Percentiles rank a stretch among this genome's conserved stretches.
Evolutionary conservation across 345 rosid species (phyloP).

Genomic region (Zanthoxylum bungeanum): DNA sequence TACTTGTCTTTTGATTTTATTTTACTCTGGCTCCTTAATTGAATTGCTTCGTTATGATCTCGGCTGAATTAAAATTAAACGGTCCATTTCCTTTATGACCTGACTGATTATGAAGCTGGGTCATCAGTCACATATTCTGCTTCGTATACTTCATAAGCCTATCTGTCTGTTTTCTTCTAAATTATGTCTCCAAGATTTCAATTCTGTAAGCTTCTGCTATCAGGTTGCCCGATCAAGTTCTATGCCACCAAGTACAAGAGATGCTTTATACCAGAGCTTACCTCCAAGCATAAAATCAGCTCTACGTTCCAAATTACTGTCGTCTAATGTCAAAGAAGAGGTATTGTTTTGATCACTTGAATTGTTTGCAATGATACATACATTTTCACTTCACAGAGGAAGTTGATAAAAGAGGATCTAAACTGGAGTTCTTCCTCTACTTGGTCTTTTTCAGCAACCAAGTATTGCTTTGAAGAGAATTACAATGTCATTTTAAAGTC

Average conservation of each 20-base stretch:
- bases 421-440: not conserved
- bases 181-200: slow-evolving; percentile 15
- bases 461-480: too few species aligned
- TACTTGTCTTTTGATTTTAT: too few species aligned
- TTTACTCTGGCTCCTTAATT: too few species aligned
- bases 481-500: not conserved
- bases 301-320: slow-evolving; percentile 59
- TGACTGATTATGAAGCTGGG: too few species aligned
- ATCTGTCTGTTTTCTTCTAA: not conserved
- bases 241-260: slow-evolving; percentile 79
- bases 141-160: not conserved
- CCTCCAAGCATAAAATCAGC: slow-evolving; percentile 75
- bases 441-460: not conserved
- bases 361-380: not conserved
- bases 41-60: too few species aligned
- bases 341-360: slow-evolving; percentile 22
- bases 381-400: not conserved
- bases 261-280: slow-evolving; percentile 76
- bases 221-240: slow-evolving; percentile 82
- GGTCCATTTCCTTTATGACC: too few species aligned
- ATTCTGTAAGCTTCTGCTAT: slow-evolving; percentile 22
- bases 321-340: slow-evolving; percentile 58
- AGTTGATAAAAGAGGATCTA: not conserved
- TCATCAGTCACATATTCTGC: too few species aligned
- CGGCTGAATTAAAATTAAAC: too few species aligned